Percentiles rank a stretch among this genome's conserved stretches.
Conservation (phyloP, 2,329 filamentous ascomycete genomes). For the Pseudogymnoascus sp. region DNA sequence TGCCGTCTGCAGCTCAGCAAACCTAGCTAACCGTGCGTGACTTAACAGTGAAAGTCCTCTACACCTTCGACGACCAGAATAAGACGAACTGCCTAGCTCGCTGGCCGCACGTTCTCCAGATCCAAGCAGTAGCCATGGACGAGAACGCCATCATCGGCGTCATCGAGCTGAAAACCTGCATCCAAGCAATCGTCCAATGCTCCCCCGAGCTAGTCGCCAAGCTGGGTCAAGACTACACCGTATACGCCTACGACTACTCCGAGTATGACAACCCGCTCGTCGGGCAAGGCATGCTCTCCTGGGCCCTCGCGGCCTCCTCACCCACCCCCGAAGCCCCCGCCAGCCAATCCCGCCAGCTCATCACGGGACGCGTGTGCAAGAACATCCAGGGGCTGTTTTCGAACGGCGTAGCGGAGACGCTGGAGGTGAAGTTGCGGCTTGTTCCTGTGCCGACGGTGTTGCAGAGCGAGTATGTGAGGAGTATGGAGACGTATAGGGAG, state of each 20-base stretch:
- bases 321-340: slow-evolving; percentile 45
- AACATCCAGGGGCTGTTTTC: slow-evolving; percentile 79
- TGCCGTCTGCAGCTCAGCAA: background rate
- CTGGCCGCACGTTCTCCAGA: slow-evolving; percentile 68
- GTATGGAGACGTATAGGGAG: slow-evolving; percentile 52
- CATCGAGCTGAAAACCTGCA: slow-evolving; percentile 77
- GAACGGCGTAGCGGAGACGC: slow-evolving; percentile 73
- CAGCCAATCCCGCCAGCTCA: slow-evolving; percentile 57
- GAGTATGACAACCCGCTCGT: slow-evolving; percentile 90
- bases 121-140: slow-evolving; percentile 75
- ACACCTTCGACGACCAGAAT: slow-evolving; percentile 86
- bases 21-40: slow-evolving; percentile 16
- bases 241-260: slow-evolving; percentile 95
- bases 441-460: slow-evolving; percentile 57
- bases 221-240: slow-evolving; percentile 73
- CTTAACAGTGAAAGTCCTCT: slow-evolving; percentile 80
- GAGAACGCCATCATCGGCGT: slow-evolving; percentile 65
- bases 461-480: slow-evolving; percentile 52
- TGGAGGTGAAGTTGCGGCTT: slow-evolving; percentile 88
- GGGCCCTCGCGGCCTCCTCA: slow-evolving; percentile 56
- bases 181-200: slow-evolving; percentile 67
- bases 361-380: slow-evolving; percentile 84
- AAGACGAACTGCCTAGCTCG: slow-evolving; percentile 86
- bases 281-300: slow-evolving; percentile 90
- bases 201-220: slow-evolving; percentile 80